Base-by-base conservation (phyloP, 371 early-diverging fungal genomes). In the Mortierella sp. region DNA sequence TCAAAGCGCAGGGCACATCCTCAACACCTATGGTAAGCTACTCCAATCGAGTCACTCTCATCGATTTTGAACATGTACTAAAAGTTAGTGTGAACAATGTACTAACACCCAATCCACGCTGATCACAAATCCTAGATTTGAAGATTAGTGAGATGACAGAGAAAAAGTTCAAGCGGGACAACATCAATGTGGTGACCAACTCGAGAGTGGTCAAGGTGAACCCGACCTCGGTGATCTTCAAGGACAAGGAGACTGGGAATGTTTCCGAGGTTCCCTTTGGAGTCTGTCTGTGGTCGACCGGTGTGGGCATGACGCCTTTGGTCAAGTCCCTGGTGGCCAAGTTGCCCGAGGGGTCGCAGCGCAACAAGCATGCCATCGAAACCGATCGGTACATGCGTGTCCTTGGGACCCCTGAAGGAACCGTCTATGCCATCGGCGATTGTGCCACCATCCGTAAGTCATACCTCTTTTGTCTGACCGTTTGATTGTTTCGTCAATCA, bases 391-490 rank as follows among this genome's bases (percentile, higher is more conserved):
- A 86, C 58, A 85, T 95, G 68, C 91, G 95, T 31, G 91, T 96
- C 31, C 85, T 92, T 67, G 94, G 93, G 37, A 68, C 87, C 0
- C 68, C 86, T 0, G 92, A 93, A 73, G 87, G 90, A 41, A 89
- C 92, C 7, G 92, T 95, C 2, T 96, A 91, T 85, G 96, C 97
- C 0, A 81, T 96, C 22, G 97, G 97, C 26, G 97, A 97, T 80
- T 97, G 97, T 85, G 94, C 96, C 4, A 91, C 93, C 2, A 90
- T 90, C 44, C 79, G 83, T 83, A 78, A 69, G 82, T 58, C 37
- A n/a, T n/a, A n/a, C n/a, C n/a, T n/a, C n/a, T n/a, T n/a, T n/a
- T n/a, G n/a, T n/a, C n/a, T n/a, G n/a, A n/a, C 16, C 14, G 8
- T 19, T 48, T 48, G 2, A 9, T 22, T 19, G 6, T 50, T 50